Evolutionary conservation across 257 asterid species (phyloP).

Genomic region (Prunella vulgaris): DNA sequence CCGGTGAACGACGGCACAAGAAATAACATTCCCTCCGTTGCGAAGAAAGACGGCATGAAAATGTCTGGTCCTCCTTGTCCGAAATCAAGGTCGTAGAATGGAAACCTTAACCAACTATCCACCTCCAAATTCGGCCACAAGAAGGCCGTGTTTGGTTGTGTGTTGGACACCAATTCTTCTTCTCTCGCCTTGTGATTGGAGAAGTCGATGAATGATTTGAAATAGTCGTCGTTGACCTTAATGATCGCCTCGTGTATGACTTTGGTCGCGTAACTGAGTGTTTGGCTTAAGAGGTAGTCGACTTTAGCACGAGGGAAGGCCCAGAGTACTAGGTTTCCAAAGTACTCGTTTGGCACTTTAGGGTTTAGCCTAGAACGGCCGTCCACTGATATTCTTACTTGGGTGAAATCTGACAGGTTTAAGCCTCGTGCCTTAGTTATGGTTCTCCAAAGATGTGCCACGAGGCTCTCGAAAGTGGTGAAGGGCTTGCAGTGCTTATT

Average conservation of each 20-base stretch:
- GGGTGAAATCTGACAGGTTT: slow-evolving; percentile 39
- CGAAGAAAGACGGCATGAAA: slow-evolving; percentile 65
- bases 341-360: slow-evolving; percentile 52
- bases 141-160: slow-evolving; percentile 20
- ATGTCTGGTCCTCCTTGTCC: slow-evolving; percentile 59
- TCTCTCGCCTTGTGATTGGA: slow-evolving; percentile 34
- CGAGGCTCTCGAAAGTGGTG: slow-evolving; percentile 66
- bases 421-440: slow-evolving; percentile 63
- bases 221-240: slow-evolving; percentile 48
- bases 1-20: slow-evolving; percentile 54
- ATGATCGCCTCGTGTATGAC: slow-evolving; percentile 56
- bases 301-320: slow-evolving; percentile 55
- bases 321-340: slow-evolving; percentile 83
- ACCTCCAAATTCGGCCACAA: slow-evolving; percentile 68
- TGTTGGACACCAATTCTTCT: slow-evolving; percentile 40
- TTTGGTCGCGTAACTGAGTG: slow-evolving; percentile 52
- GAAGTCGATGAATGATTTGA: slow-evolving; percentile 71
- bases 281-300: slow-evolving; percentile 36
- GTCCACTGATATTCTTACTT: slow-evolving; percentile 54
- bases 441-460: slow-evolving; percentile 75
- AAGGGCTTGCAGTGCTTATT: slow-evolving; percentile 38
- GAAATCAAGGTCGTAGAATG: slow-evolving; percentile 67
- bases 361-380: slow-evolving; percentile 70
- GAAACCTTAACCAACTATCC: slow-evolving; percentile 73
- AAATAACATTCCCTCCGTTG: slow-evolving; percentile 54